These are phyloP conservation scores for Vanderwaltozyma verrucispora DNA, from an alignment of 805 yeast genomes.

Conservation along the genomic window DNA sequence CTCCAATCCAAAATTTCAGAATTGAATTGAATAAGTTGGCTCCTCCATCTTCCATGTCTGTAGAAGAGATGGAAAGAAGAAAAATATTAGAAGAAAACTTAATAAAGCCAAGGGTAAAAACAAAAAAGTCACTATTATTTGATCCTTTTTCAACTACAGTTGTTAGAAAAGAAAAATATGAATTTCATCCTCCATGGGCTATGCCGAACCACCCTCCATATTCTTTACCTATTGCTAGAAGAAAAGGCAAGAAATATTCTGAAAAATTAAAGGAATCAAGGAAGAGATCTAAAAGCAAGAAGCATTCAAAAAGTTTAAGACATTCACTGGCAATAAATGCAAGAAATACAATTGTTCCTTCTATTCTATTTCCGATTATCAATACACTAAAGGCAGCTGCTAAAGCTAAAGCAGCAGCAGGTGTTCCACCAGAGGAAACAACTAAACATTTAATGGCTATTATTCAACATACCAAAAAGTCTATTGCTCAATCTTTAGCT, in stretches of 20 bases:
- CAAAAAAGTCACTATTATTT: background rate
- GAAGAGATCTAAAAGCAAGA: constrained; percentile 2
- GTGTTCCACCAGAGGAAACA: constrained; percentile 27
- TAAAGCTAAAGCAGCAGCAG: constrained; percentile 24
- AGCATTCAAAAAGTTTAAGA: background rate
- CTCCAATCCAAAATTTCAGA: background rate
- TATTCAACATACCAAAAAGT: constrained; percentile 23
- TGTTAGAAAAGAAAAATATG: constrained; percentile 21
- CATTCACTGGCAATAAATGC: constrained; percentile 7
- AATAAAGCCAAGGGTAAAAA: background rate
- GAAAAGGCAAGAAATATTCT: constrained; percentile 9
- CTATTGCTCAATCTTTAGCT: constrained; percentile 20
- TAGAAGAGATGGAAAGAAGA: constrained; percentile 17
- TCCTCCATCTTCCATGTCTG: constrained; percentile 1
- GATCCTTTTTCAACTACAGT: constrained; percentile 18
- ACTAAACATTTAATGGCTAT: constrained; percentile 21
- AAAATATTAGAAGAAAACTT: background rate
- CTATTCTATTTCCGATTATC: constrained; percentile 22
- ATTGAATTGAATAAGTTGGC: constrained; percentile 1
- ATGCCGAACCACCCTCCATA: constrained; percentile 25
- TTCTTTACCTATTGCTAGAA: constrained; percentile 23
- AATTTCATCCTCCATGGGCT: constrained; percentile 28
- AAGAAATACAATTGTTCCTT: constrained; percentile 17
- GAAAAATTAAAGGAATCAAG: constrained; percentile 1
- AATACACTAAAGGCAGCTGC: constrained; percentile 28